Evolutionary conservation across 1,284 basidiomycete species (phyloP).

Genomic region (Rhodotorula sp.): DNA sequence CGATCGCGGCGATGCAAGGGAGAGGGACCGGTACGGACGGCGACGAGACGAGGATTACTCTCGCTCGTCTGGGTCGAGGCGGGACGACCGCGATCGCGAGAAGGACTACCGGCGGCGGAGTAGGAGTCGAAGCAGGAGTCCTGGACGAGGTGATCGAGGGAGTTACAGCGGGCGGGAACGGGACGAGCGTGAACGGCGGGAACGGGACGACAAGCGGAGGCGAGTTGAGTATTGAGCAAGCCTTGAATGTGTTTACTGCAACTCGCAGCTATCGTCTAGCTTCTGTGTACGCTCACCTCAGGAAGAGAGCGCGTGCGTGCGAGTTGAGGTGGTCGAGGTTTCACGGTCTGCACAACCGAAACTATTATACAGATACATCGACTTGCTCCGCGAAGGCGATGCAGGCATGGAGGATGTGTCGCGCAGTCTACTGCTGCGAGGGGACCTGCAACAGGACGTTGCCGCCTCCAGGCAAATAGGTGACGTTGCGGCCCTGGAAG

Average conservation of each 20-base stretch:
- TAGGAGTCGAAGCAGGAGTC: not conserved
- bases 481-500: conserved; percentile 49
- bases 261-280: too few species aligned
- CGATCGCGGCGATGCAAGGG: not conserved
- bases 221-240: conserved; percentile 3
- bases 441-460: conserved; percentile 35
- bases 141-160: not conserved
- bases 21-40: not conserved
- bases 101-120: not conserved
- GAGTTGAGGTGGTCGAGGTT: too few species aligned
- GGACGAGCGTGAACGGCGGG: not conserved
- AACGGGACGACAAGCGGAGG: conserved; percentile 19
- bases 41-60: not conserved
- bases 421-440: conserved; percentile 9
- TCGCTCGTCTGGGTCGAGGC: not conserved
- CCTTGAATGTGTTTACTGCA: too few species aligned
- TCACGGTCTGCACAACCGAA: too few species aligned
- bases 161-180: not conserved
- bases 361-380: not conserved
- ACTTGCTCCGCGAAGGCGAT: not conserved
- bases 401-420: not conserved
- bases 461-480: conserved; percentile 50
- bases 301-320: too few species aligned
- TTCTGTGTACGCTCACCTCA: too few species aligned
- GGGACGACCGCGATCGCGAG: not conserved